Evolutionary conservation across 106 monocot genomes (phyloP).

Genomic region (Acorus calamus): DNA sequence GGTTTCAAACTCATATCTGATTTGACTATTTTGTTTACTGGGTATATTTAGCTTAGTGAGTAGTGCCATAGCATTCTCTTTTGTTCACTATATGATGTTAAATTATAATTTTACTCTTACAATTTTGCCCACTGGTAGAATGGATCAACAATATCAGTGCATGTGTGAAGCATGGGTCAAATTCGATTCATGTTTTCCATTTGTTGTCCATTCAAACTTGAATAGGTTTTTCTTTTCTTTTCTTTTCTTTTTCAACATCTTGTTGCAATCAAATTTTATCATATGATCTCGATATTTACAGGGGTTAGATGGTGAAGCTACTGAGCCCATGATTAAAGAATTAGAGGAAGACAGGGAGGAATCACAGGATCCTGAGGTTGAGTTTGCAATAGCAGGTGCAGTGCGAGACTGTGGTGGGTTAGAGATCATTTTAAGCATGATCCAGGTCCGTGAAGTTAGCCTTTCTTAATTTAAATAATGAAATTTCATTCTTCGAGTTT

Average conservation of each 20-base stretch:
- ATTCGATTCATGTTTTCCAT: too few relatives aligned
- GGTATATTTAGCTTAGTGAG: too few relatives aligned
- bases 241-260: constrained; percentile 2
- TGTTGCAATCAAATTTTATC: background rate
- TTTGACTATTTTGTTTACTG: too few relatives aligned
- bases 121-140: too few relatives aligned
- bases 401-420: constrained; percentile 91
- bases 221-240: background rate
- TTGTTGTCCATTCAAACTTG: too few relatives aligned
- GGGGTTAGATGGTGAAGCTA: constrained; percentile 99
- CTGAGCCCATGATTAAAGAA: constrained; percentile 99
- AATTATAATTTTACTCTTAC: too few relatives aligned
- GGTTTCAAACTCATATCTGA: too few relatives aligned
- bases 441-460: constrained; percentile 47
- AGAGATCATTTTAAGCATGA: constrained; percentile 85
- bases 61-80: too few relatives aligned
- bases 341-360: constrained; percentile 98
- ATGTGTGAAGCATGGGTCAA: too few relatives aligned
- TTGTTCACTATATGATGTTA: too few relatives aligned
- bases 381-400: constrained; percentile 94
- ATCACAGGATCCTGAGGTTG: constrained; percentile 95
- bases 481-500: constrained; percentile 1
- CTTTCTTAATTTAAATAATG: background rate
- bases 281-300: constrained; percentile 8
- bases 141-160: too few relatives aligned